Percentiles rank a stretch among this genome's conserved stretches.
Conservation (phyloP, 2,329 filamentous ascomycete genomes). For the Fusarium sp. region DNA sequence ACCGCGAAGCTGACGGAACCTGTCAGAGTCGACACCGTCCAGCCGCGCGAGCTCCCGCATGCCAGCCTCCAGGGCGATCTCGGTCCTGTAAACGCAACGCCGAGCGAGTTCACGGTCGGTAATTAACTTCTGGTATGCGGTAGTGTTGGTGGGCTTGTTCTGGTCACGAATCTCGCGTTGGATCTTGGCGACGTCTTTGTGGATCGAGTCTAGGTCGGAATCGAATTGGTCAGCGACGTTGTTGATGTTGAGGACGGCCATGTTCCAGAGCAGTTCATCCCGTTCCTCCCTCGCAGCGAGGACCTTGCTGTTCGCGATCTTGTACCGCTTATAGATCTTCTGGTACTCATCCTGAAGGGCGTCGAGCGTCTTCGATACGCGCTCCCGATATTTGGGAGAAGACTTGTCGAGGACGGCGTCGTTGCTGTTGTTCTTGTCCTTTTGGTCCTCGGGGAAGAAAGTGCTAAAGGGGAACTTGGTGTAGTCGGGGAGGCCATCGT, state of each 20-base stretch:
- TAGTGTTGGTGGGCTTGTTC: not conserved
- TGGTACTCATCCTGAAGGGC: constrained; percentile 10
- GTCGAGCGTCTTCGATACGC: constrained; percentile 6
- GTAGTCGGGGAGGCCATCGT: constrained; percentile 4
- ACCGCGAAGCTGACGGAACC: constrained; percentile 18
- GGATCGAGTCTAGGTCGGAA: not conserved
- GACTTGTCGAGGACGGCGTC: constrained; percentile 10
- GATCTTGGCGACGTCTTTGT: not conserved
- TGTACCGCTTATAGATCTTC: constrained; percentile 3
- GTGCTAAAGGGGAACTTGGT: constrained; percentile 8
- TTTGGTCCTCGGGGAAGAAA: not conserved
- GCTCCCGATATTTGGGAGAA: constrained; percentile 20
- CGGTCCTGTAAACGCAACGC: not conserved
- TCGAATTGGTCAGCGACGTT: not conserved
- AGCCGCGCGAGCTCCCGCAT: constrained; percentile 23
- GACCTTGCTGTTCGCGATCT: not conserved
- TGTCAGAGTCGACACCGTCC: not conserved
- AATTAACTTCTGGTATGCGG: too few species aligned
- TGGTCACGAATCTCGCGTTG: not conserved
- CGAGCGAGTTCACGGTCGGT: too few species aligned
- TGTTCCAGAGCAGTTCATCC: constrained; percentile 21
- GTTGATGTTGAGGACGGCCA: constrained; percentile 10
- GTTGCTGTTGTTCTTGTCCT: not conserved
- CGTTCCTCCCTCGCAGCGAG: not conserved
- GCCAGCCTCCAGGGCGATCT: constrained; percentile 7